Conservation (phyloP, 805 yeast species). For the Metschnikowia kofuensis region DNA sequence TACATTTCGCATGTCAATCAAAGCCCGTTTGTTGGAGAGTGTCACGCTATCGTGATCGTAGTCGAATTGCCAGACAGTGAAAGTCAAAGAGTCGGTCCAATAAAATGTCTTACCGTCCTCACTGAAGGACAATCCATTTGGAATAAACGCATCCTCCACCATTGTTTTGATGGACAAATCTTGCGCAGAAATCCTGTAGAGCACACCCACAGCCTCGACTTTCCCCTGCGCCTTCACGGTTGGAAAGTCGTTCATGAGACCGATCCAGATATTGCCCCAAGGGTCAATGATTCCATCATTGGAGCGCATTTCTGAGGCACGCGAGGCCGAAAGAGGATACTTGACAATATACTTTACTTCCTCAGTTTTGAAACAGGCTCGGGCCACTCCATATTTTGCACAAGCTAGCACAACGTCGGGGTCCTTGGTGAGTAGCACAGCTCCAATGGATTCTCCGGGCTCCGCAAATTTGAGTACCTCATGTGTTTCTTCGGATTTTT, state of each 20-base stretch:
- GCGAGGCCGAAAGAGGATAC: slow-evolving; percentile 29
- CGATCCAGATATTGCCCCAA: slow-evolving; percentile 74
- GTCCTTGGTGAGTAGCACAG: slow-evolving; percentile 62
- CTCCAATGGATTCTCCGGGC: slow-evolving; percentile 55
- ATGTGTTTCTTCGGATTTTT: slow-evolving; percentile 23
- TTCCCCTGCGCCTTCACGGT: slow-evolving; percentile 21
- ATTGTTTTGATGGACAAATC: slow-evolving; percentile 31
- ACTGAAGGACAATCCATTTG: slow-evolving; percentile 61
- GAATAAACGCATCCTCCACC: slow-evolving; percentile 41
- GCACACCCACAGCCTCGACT: slow-evolving; percentile 49
- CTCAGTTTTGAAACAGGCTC: slow-evolving; percentile 43
- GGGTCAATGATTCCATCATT: slow-evolving; percentile 85
- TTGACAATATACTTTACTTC: slow-evolving; percentile 40
- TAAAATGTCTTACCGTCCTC: slow-evolving; percentile 27
- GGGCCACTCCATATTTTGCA: slow-evolving; percentile 61
- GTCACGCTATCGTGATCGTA: slow-evolving; percentile 29
- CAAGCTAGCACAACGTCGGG: slow-evolving; percentile 55
- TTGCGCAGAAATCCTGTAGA: slow-evolving; percentile 33
- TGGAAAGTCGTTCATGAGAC: slow-evolving; percentile 67
- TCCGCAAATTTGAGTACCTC: slow-evolving; percentile 40
- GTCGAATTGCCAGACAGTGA: slow-evolving; percentile 36
- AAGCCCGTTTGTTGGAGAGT: slow-evolving; percentile 27
- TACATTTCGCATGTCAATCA: slow-evolving; percentile 19
- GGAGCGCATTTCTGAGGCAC: slow-evolving; percentile 38
- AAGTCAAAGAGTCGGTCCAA: slow-evolving; percentile 42